phyloP scores from a whole-genome alignment of 345 rosid species.

The Ricinus communis region DNA sequence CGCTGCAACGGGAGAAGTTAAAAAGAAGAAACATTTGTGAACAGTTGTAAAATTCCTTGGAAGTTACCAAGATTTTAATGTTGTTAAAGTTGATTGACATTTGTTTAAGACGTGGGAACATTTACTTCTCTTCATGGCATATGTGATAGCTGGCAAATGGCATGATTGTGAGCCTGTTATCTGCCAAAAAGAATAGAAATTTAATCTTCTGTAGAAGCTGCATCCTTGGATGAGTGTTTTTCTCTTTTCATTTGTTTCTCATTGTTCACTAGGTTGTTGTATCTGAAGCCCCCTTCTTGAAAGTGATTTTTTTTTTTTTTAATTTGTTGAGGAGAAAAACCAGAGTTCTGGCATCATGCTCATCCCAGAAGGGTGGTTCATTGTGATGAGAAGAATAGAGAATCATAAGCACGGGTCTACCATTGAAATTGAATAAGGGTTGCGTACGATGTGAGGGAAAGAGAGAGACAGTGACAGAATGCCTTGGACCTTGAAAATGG shows the following conservation, averaged over 20 bases:
- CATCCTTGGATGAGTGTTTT: neutral
- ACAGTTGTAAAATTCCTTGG: neutral
- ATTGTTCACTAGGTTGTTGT: neutral
- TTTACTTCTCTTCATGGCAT: conserved; percentile 21
- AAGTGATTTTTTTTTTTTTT: neutral
- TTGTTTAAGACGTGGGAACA: conserved; percentile 28
- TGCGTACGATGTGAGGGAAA: too few species aligned
- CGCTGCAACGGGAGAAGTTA: conserved; percentile 36
- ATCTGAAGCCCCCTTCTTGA: neutral
- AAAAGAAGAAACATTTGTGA: conserved; percentile 10
- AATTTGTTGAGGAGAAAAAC: too few species aligned
- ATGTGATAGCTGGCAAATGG: conserved; percentile 19
- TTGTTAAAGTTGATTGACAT: conserved; percentile 21
- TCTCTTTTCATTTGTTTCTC: neutral
- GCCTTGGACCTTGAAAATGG: too few species aligned
- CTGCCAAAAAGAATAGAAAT: conserved; percentile 21
- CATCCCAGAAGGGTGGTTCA: too few species aligned
- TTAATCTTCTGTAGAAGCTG: neutral
- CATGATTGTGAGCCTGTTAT: conserved; percentile 15
- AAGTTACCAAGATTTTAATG: conserved; percentile 4
- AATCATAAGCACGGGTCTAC: too few species aligned
- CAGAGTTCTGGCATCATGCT: too few species aligned
- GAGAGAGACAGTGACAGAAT: too few species aligned
- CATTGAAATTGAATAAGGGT: too few species aligned
- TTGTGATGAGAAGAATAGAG: too few species aligned